Evolutionary conservation across 2,329 filamentous ascomycete genomes (phyloP).

Genomic region (Bipolaris oryzae): DNA sequence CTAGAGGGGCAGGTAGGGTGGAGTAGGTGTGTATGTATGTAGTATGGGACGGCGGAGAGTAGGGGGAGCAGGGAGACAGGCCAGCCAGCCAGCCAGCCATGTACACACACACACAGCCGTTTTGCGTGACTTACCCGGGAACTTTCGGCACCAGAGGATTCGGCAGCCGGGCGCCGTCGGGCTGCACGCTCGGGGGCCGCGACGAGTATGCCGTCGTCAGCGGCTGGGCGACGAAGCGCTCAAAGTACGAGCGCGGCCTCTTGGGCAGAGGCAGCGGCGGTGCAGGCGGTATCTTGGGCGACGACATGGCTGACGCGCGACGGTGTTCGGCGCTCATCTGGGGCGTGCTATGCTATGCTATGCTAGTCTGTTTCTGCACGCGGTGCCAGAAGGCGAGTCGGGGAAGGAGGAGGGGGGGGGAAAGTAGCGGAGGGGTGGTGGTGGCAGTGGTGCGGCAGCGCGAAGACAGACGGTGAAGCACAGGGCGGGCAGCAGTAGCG

Average conservation of each 20-base stretch:
- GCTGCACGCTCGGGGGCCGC: slow-evolving; percentile 59
- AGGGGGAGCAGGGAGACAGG: too few relatives aligned
- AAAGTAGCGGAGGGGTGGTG: background rate
- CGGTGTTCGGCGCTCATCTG: slow-evolving; percentile 17
- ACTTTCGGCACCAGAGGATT: slow-evolving; percentile 47
- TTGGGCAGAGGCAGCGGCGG: slow-evolving; percentile 47
- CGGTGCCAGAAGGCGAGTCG: background rate
- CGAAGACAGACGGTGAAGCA: background rate
- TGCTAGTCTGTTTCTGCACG: slow-evolving; percentile 1
- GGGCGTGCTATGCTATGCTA: background rate
- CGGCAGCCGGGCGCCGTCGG: slow-evolving; percentile 45
- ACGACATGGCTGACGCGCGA: slow-evolving; percentile 18
- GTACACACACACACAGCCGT: background rate
- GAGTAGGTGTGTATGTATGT: too few relatives aligned
- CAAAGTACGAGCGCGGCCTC: slow-evolving; percentile 48
- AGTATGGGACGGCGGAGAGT: too few relatives aligned
- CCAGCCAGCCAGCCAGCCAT: background rate
- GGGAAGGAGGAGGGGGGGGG: background rate
- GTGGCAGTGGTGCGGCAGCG: background rate
- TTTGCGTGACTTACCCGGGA: slow-evolving; percentile 39
- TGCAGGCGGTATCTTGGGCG: slow-evolving; percentile 36
- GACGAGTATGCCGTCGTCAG: slow-evolving; percentile 58
- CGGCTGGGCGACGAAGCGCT: slow-evolving; percentile 61
- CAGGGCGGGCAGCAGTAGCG: background rate
- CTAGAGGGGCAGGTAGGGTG: background rate